Conservation (phyloP, 495 filamentous ascomycete species). For the Aspergillus ostianus region DNA sequence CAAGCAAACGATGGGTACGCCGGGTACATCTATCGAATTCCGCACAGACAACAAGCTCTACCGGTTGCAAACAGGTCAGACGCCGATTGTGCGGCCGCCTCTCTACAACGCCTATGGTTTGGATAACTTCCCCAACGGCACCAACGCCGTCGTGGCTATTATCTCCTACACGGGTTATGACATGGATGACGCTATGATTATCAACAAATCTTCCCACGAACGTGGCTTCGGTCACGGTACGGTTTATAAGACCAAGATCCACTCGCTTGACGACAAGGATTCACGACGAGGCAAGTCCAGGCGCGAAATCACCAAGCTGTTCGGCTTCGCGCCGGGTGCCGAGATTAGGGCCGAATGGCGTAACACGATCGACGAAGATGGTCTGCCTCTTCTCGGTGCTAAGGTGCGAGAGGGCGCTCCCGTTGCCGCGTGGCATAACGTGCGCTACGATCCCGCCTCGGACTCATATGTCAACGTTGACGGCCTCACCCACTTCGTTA, state of each 20-base stretch:
- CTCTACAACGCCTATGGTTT: slow-evolving; percentile 94
- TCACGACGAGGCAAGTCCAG: slow-evolving; percentile 54
- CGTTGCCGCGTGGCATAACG: slow-evolving; percentile 86
- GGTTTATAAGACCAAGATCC: slow-evolving; percentile 95
- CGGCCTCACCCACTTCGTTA: slow-evolving; percentile 75
- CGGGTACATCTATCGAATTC: slow-evolving; percentile 78
- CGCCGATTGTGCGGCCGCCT: slow-evolving; percentile 86
- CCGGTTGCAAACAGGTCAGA: slow-evolving; percentile 91
- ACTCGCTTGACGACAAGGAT: slow-evolving; percentile 72
- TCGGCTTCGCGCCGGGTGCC: slow-evolving; percentile 78
- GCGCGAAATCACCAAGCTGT: slow-evolving; percentile 65
- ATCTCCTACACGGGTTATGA: slow-evolving; percentile 99
- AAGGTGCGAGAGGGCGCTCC: slow-evolving; percentile 75
- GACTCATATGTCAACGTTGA: slow-evolving; percentile 68
- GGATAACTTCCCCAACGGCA: slow-evolving; percentile 98
- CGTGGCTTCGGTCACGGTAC: slow-evolving; percentile 95
- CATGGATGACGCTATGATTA: slow-evolving; percentile 99
- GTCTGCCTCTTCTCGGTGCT: slow-evolving; percentile 75
- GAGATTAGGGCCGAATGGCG: slow-evolving; percentile 62
- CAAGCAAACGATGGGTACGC: slow-evolving; percentile 98
- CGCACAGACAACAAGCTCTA: slow-evolving; percentile 98
- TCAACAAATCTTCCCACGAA: slow-evolving; percentile 97
- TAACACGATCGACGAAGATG: slow-evolving; percentile 76
- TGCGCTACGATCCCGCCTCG: slow-evolving; percentile 66
- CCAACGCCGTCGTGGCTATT: slow-evolving; percentile 93